Evolutionary conservation across 1,284 basidiomycete species (phyloP), one percentile per base, ranked within the genome.

Genomic region (Chalciporus piperatoides): DNA sequence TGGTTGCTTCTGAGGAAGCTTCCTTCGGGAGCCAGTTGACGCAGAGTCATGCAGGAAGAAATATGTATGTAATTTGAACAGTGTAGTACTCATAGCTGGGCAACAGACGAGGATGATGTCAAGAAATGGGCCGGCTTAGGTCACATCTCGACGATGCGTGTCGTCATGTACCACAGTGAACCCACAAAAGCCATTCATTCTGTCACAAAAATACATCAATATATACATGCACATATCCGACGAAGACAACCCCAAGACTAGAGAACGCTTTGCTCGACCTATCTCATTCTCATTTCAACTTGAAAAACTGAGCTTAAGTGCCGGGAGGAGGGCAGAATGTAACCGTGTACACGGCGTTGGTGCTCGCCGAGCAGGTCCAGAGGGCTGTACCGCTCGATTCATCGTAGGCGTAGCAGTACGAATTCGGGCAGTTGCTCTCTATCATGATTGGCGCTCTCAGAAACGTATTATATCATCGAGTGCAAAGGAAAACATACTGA

Each of bases 331-430:
- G 70, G 48, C 72, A 75, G 56, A 75, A 75, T 1, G 70, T 74
- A 41, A 76, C 27, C 2, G 71, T 74, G 47, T 73, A 77, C 41
- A 63, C 66, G 4, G 67, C 56, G 5, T 59, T 45, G 48, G 42
- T 32, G 15, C 24, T 17, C 6, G 60, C 51, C 19, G 51, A 1
- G 49, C 75, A 78, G 7, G 67, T 70, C 68, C 62, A 72, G 15
- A 77, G 51, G 2, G 73, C 74, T 0, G 70, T 72, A 2, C 67
- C 68, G 38, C 61, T 68, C 10, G 59, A 54, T 47, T 78, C 74
- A 52, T 77, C 77, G 51, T 69, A 79, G 4, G 75, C 71, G 48
- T 76, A 77, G 11, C 69, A 74, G 48, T 78, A 77, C 9, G 71
- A 60, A 48, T 73, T 66, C 1, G 71, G 70, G 56, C 74, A 76